Conservation (phyloP, 2,329 filamentous ascomycete genomes). For the Myriosclerotinia curreyana region DNA sequence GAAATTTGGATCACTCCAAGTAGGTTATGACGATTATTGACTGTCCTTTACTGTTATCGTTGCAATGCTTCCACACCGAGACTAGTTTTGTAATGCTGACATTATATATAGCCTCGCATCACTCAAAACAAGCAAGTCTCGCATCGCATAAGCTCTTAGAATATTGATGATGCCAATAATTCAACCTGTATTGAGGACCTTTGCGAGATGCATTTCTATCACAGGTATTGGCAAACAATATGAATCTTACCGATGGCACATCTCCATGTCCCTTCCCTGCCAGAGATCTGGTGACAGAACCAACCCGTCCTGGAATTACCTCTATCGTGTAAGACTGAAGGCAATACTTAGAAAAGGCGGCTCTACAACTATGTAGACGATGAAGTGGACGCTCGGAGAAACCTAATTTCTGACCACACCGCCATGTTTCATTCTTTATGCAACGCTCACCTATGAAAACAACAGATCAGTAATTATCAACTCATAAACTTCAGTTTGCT, state of each 20-base stretch:
- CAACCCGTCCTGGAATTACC: neutral
- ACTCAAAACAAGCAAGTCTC: slow-evolving; percentile 3
- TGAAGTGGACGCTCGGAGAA: neutral
- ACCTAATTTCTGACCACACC: neutral
- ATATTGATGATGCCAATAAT: neutral
- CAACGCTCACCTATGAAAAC: neutral
- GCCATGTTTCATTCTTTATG: neutral
- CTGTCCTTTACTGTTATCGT: neutral
- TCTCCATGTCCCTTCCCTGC: neutral
- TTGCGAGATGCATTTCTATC: neutral
- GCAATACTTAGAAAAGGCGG: neutral
- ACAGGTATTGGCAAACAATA: neutral
- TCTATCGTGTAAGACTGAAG: neutral
- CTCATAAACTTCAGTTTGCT: too few relatives aligned
- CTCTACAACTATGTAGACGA: neutral
- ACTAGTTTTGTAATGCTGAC: neutral
- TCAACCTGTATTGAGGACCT: neutral
- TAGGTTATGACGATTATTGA: slow-evolving; percentile 3
- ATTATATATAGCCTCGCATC: neutral
- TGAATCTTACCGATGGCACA: neutral
- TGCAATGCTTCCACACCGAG: neutral
- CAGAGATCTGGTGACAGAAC: neutral
- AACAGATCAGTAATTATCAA: neutral
- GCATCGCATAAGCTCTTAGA: slow-evolving; percentile 1
- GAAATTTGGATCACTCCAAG: slow-evolving; percentile 21